Evolutionary conservation across 140 eudicot genomes (phyloP).

Genomic region (Anethum foeniculum): DNA sequence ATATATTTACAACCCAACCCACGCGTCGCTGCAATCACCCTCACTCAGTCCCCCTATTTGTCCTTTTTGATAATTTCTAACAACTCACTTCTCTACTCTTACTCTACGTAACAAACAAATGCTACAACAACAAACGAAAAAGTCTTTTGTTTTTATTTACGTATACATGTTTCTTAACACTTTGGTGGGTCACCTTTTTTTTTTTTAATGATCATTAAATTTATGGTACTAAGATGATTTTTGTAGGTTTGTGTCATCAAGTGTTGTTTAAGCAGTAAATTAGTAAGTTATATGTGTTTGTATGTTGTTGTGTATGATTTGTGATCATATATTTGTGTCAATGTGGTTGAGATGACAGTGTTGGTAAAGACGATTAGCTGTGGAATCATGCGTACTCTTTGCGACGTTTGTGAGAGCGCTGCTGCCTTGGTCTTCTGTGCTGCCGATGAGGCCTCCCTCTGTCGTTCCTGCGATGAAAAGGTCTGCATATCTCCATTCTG

Average conservation of each 20-base stretch:
- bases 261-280: neutral
- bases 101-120: neutral
- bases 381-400: constrained; percentile 7
- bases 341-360: constrained; percentile 1
- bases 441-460: constrained; percentile 12
- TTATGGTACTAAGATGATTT: neutral
- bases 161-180: neutral
- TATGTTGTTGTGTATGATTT: neutral
- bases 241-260: neutral
- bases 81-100: constrained; percentile 4
- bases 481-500: constrained; percentile 12
- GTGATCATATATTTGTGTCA: neutral
- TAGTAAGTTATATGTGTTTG: neutral
- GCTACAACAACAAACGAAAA: neutral
- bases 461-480: constrained; percentile 8
- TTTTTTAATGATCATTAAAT: neutral
- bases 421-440: constrained; percentile 12
- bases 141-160: neutral
- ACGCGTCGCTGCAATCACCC: neutral
- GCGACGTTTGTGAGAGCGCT: constrained; percentile 11
- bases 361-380: neutral
- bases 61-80: neutral
- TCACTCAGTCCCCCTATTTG: neutral
- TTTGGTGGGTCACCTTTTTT: neutral
- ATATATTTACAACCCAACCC: neutral